Conservation (phyloP, 2,329 filamentous ascomycete genomes). For the Onygenales sp. region DNA sequence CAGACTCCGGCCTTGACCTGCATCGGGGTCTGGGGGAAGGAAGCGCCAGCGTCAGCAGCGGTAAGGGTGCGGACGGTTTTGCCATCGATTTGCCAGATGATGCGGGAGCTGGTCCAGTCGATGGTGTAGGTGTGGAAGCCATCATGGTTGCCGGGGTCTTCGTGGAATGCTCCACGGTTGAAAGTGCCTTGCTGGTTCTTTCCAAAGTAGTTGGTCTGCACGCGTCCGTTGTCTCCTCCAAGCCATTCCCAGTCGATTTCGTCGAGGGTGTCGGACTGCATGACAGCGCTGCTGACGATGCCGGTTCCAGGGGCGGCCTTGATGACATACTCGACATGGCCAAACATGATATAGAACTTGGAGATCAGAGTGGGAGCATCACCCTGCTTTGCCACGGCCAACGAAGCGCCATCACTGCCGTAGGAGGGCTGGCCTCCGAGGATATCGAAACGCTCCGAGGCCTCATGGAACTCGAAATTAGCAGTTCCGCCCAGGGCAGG, state of each 20-base stretch:
- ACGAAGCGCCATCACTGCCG: conserved; percentile 63
- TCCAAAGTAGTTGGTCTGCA: conserved; percentile 97
- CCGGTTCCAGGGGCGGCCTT: conserved; percentile 80
- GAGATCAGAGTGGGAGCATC: conserved; percentile 80
- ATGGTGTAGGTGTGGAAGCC: conserved; percentile 78
- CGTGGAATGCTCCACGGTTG: conserved; percentile 76
- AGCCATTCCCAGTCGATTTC: conserved; percentile 98
- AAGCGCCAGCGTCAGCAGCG: conserved; percentile 57
- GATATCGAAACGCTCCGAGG: conserved; percentile 67
- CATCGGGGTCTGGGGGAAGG: conserved; percentile 95
- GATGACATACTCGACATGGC: conserved; percentile 74
- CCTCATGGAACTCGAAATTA: conserved; percentile 71
- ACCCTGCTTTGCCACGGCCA: conserved; percentile 68
- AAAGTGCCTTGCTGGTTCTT: conserved; percentile 80
- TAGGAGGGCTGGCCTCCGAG: conserved; percentile 64
- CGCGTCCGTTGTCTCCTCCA: conserved; percentile 62
- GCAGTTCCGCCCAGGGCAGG: conserved; percentile 76
- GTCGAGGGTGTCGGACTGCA: conserved; percentile 85
- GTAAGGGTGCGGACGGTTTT: conserved; percentile 66
- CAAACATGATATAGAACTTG: conserved; percentile 99
- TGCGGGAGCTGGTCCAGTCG: conserved; percentile 79
- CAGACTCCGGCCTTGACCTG: conserved; percentile 85
- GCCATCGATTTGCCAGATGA: conserved; percentile 79
- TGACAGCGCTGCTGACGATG: conserved; percentile 84
- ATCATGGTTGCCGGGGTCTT: conserved; percentile 57